Conservation (phyloP, 306 rosid species). For the Corylus americana region DNA sequence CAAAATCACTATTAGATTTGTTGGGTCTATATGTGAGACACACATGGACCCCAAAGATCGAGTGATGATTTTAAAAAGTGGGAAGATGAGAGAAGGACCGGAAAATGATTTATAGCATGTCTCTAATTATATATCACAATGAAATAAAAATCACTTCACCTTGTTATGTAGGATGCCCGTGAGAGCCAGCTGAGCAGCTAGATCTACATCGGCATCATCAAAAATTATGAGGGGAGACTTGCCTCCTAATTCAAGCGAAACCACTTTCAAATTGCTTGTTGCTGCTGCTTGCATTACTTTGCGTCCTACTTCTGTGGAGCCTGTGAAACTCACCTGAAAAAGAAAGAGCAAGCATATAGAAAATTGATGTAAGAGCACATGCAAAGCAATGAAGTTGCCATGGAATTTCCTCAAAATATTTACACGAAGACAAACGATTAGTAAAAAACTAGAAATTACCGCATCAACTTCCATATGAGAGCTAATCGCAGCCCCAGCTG, state of each 20-base stretch:
- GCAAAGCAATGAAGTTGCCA: too few relatives aligned
- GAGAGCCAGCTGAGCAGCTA: conserved; percentile 74
- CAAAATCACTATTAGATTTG: too few relatives aligned
- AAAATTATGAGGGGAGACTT: conserved; percentile 80
- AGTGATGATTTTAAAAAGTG: too few relatives aligned
- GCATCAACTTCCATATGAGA: conserved; percentile 84
- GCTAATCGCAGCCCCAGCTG: conserved; percentile 76
- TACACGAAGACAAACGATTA: not conserved
- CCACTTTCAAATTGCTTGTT: conserved; percentile 68
- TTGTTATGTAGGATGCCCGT: conserved; percentile 58
- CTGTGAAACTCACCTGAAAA: conserved; percentile 58
- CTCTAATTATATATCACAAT: too few relatives aligned
- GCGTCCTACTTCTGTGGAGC: conserved; percentile 78
- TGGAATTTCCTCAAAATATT: not conserved
- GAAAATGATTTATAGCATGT: too few relatives aligned
- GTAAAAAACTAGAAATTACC: conserved; percentile 29
- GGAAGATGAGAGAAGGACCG: too few relatives aligned
- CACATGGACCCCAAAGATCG: too few relatives aligned
- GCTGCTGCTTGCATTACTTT: conserved; percentile 80
- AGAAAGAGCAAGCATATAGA: too few relatives aligned
- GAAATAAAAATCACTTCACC: conserved; percentile 36
- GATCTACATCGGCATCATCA: conserved; percentile 71
- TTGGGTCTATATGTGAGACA: too few relatives aligned
- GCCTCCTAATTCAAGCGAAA: conserved; percentile 91
- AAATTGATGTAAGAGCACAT: too few relatives aligned